Conservation (phyloP, 2,329 filamentous ascomycete species). For the Colletotrichum siamense region DNA sequence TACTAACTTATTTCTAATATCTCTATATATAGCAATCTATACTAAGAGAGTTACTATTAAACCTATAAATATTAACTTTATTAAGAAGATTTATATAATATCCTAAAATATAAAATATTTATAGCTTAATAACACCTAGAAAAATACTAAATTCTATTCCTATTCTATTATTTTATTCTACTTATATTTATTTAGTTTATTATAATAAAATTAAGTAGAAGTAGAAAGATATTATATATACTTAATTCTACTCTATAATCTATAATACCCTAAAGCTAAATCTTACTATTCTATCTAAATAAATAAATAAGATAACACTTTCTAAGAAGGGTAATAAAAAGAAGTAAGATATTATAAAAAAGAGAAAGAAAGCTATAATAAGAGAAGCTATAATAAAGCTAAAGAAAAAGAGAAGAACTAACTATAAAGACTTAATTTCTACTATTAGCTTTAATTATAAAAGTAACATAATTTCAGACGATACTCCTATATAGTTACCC, state of each 20-base stretch:
- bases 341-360: background rate
- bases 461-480: background rate
- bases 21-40: too few species aligned
- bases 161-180: background rate
- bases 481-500: background rate
- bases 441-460: background rate
- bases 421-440: background rate
- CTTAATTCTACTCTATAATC: background rate
- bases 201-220: background rate
- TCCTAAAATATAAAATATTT: too few species aligned
- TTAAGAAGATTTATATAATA: too few species aligned
- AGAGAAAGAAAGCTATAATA: background rate
- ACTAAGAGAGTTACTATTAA: too few species aligned
- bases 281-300: background rate
- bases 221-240: background rate
- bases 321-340: background rate
- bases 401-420: background rate
- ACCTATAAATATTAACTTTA: too few species aligned
- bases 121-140: background rate
- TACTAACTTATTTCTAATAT: too few species aligned
- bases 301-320: background rate
- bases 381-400: background rate
- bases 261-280: background rate
- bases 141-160: background rate
- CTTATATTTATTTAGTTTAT: background rate